These are phyloP conservation scores for Quercus phellos DNA, from an alignment of 331 rosid genomes.

Conservation along the genomic window DNA sequence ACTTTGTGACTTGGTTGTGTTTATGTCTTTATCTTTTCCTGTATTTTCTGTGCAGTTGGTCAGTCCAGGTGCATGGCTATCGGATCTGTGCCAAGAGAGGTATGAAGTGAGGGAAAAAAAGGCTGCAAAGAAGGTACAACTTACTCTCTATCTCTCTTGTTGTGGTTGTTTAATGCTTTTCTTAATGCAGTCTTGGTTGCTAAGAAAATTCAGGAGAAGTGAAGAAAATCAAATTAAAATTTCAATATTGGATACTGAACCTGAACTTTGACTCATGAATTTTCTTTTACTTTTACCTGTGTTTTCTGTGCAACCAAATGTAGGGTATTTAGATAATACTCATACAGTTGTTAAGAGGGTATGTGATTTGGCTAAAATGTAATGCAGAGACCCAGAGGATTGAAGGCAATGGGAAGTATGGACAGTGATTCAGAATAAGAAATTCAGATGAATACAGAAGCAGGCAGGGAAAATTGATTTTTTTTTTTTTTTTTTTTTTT, in stretches of 20 bases:
- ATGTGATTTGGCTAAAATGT: conserved; percentile 1
- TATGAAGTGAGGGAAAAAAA: conserved; percentile 63
- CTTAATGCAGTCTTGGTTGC: neutral
- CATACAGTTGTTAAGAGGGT: neutral
- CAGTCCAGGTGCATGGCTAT: conserved; percentile 56
- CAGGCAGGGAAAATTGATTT: neutral
- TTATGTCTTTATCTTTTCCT: neutral
- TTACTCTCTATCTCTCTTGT: neutral
- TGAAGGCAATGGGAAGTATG: conserved; percentile 58
- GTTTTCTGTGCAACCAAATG: neutral
- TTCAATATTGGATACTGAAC: neutral
- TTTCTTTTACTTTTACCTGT: neutral
- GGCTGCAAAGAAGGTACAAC: conserved; percentile 42
- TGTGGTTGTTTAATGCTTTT: neutral
- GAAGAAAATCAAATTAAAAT: neutral
- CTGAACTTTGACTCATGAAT: neutral
- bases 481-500: neutral
- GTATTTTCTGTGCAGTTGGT: conserved; percentile 33
- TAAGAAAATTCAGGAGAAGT: conserved; percentile 1
- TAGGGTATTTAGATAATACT: neutral
- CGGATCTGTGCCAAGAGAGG: conserved; percentile 58
- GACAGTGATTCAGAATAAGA: conserved; percentile 52
- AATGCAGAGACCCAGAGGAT: conserved; percentile 55
- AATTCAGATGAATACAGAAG: neutral
- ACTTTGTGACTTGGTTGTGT: neutral